phyloP scores from a whole-genome alignment of 495 filamentous ascomycete genomes.

The Lophium mytilinum region DNA sequence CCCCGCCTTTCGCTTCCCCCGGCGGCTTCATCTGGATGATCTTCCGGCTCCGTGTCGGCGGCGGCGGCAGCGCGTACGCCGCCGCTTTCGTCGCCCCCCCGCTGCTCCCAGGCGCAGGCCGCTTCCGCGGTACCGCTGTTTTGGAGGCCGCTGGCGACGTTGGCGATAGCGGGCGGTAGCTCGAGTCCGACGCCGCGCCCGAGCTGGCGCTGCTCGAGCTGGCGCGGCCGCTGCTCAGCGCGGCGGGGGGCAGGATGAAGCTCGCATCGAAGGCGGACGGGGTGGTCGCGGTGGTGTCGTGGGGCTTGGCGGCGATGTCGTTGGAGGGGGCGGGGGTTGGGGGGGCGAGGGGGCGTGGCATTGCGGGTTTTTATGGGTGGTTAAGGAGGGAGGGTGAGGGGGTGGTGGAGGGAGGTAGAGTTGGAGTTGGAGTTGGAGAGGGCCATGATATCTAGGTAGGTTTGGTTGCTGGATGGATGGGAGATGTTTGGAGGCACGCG shows the following conservation, averaged over 20 bases:
- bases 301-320: conserved; percentile 70
- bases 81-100: neutral
- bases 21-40: conserved; percentile 96
- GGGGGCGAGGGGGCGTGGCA: conserved; percentile 64
- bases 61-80: conserved; percentile 73
- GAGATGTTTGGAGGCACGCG: no score
- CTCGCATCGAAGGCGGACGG: conserved; percentile 47
- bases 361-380: conserved; percentile 31
- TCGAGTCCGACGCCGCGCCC: conserved; percentile 38
- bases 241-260: conserved; percentile 81
- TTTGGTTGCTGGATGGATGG: no score
- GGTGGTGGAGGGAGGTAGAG: no score
- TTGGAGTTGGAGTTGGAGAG: no score
- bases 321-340: conserved; percentile 81
- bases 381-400: no score
- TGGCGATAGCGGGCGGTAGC: conserved; percentile 49
- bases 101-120: conserved; percentile 25
- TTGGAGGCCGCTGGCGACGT: conserved; percentile 54
- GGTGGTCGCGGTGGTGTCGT: conserved; percentile 41
- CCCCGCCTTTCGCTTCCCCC: conserved; percentile 6
- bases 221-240: conserved; percentile 44
- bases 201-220: conserved; percentile 36
- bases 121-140: conserved; percentile 38
- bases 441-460: no score
- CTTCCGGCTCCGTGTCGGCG: conserved; percentile 83